Evolutionary conservation across 176 grass and related monocot species (phyloP), one percentile per base, ranked within the genome.

Genomic region (Ensete ventricosum): DNA sequence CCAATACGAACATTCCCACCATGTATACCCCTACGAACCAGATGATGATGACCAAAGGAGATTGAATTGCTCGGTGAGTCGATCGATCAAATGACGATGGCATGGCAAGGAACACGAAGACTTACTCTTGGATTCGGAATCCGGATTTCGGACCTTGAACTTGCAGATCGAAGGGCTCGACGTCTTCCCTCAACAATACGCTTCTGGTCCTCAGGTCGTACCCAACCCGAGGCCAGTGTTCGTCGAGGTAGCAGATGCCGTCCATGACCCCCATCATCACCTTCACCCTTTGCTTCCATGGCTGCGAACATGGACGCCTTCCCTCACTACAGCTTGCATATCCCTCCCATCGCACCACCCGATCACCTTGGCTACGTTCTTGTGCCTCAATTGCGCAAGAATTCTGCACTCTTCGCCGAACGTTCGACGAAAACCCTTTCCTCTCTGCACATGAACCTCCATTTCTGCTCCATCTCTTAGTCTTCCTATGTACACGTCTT

Each of bases 321-420:
- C 27, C 26, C 50, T 26, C 17, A 75, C 73, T 1, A 62, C 8
- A 11, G 73, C 73, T 14, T 14, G 19, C 3, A 75, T 11, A 25
- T 75, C 73, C 27, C 55, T 62, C 25, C 21, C 12, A 0, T 75
- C 29, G 21, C 73, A 75, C 73, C 73, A 78, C 3, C 76, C 76
- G 23, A 78, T 29, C 21, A 78, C 63, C 63, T 78, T 78, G 0
- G 34, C 63, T 51, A 78, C 67, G 76, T 78, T 78, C 76, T 54
- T 66, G 51, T 78, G 62, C 14, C 76, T 67, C 59, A 78, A 2
- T 22, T 54, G 76, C 76, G 67, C 14, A 27, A 68, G 76, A 67
- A 66, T 21, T 14, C 9, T 20, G 11, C 50, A 78, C 22, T 78
- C 76, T 53, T 67, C 63, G 17, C 14, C 63, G 11, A 78, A 78